Base-by-base conservation (phyloP, 306 rosid genomes). In the Vicia villosa region DNA sequence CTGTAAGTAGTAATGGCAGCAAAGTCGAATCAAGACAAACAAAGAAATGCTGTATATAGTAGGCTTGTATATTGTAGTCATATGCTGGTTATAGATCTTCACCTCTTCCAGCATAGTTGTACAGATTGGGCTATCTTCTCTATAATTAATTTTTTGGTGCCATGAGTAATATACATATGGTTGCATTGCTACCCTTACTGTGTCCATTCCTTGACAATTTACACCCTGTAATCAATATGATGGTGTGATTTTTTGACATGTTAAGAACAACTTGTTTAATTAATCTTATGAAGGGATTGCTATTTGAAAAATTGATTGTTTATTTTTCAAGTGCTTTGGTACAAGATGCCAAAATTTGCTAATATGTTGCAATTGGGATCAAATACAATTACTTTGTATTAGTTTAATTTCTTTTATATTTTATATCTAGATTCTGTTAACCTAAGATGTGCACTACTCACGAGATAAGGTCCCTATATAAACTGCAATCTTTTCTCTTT, bases 41-140 rank as follows among this genome's bases (percentile, higher is more conserved):
- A 38, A 65, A 70, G 42, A 14, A 38, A 74, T 70, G 75, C 52
- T 78, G 79, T 80, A 80, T 63, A 80, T 63, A 36, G 8, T 69
- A 69, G 69, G 69, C 59, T 19, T 80, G 76, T 69, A 45, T 36
- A 69, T 69, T 8, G 38, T 63, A 66, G 51, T 62, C 28, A 30
- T 42, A 9, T 15, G 42, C 43, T 50, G 74, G 42, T 49, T 64
- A 36, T 49, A 64, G 68, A 77, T 70, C 9, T 11, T 43, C 55
- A 63, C 11, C 56, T 52, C 50, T 17, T 17, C 13, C 40, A n/a
- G 62, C 20, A 8, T 45, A 10, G 45, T 65, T 78, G 69, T 79
- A 74, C 69, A 79, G 72, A 61, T 42, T 68, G 49, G 5, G 42
- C 21, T 63, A 60, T 54, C 46, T 43, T 71, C 30, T n/a, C 46